These are phyloP conservation scores for Fusarium irregulare DNA, from an alignment of 2,329 filamentous ascomycete species.

Conservation along the genomic window DNA sequence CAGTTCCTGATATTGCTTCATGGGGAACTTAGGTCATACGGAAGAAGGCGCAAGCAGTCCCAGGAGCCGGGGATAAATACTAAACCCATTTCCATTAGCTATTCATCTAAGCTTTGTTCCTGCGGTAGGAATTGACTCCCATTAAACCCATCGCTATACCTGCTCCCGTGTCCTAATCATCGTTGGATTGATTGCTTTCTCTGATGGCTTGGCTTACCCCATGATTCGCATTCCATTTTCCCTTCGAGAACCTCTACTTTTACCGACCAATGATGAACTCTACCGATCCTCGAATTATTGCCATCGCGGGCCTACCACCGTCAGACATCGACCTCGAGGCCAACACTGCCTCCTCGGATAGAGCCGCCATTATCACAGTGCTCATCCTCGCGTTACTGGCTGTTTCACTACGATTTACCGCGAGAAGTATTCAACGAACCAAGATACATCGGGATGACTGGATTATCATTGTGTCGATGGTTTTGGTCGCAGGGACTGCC, in stretches of 20 bases:
- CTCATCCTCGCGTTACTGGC: slow-evolving; percentile 1
- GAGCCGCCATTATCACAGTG: background rate
- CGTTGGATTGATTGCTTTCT: background rate
- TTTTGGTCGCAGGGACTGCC: slow-evolving; percentile 16
- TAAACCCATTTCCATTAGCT: background rate
- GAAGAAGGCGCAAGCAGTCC: too few species aligned
- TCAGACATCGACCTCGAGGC: background rate
- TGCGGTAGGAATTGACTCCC: background rate
- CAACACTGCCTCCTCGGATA: slow-evolving; percentile 10
- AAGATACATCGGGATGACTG: slow-evolving; percentile 18
- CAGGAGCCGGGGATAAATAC: too few species aligned
- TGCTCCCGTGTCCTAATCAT: background rate
- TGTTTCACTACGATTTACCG: slow-evolving; percentile 4
- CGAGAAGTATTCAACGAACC: background rate
- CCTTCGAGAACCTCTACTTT: too few species aligned
- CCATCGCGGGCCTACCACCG: slow-evolving; percentile 9
- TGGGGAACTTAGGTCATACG: background rate
- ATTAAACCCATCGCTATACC: background rate
- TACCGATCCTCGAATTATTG: background rate
- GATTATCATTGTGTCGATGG: slow-evolving; percentile 9
- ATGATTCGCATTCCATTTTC: too few species aligned
- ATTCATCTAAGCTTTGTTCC: background rate
- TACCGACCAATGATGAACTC: background rate
- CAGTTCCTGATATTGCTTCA: background rate
- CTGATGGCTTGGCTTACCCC: background rate